These are phyloP conservation scores for Hanseniaspora clermontiae DNA, from an alignment of 805 yeast species.

Conservation along the genomic window DNA sequence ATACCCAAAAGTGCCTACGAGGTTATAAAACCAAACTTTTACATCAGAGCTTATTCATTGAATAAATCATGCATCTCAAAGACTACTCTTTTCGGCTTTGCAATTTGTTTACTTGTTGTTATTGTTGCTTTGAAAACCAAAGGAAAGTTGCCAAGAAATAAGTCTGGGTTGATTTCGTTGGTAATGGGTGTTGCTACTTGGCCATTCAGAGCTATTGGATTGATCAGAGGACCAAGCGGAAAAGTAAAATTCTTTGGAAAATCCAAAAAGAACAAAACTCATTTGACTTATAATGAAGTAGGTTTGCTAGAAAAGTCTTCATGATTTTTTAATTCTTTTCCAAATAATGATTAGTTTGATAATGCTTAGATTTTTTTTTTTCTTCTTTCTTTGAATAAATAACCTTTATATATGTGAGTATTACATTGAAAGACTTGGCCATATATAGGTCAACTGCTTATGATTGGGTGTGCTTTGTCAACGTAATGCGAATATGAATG, in stretches of 20 bases:
- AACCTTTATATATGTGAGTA: no score
- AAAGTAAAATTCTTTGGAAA: neutral
- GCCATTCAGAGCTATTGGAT: neutral
- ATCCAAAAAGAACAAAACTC: neutral
- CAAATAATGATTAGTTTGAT: neutral
- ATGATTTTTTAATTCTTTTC: neutral
- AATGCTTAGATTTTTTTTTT: no score
- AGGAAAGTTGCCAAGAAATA: neutral
- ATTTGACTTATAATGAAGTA: conserved; percentile 2
- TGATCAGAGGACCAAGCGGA: neutral
- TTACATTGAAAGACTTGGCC: no score
- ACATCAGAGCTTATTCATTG: neutral
- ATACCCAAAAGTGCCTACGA: neutral
- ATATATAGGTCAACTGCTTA: no score
- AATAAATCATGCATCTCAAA: neutral
- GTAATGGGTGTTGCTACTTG: neutral
- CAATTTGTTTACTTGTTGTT: neutral
- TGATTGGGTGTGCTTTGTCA: no score
- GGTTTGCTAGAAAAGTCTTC: neutral
- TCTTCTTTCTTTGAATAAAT: no score
- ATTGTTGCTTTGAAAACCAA: neutral
- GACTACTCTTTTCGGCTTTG: neutral
- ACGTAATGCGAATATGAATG: no score
- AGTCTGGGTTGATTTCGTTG: neutral
- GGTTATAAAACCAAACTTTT: neutral